Base-by-base conservation (phyloP, 176 grass and related monocot species). In the Calamus simplicifolius region DNA sequence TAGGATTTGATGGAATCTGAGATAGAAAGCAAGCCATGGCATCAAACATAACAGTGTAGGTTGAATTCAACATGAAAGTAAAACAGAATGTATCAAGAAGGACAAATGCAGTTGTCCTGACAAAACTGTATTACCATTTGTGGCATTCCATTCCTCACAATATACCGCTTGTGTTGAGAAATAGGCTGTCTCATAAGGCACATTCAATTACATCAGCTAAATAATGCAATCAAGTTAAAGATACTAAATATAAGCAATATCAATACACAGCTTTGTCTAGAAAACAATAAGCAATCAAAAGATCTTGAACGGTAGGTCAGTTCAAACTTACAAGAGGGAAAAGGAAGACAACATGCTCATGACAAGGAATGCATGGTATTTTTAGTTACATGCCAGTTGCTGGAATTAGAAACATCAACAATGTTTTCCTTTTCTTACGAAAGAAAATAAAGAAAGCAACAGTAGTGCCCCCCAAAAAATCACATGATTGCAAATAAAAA, bases 101-200 rank as follows among this genome's bases (percentile, higher is more conserved):
- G 8, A 59, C 5, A 18, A 4, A 14, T 31, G 57, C 59, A 66
- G 58, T 72, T 16, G 51, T 25, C 17, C 64, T 49, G 10, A 72
- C 18, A 64, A 13, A 82, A 17, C 4, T 25, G 50, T 59, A 56
- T 85, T 88, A 97, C 93, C 87, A 97, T 51, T 73, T 79, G 55
- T 19, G 87, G 87, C 16, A 49, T 78, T 79, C 84, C 84, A 63
- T 88, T 83, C 75, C 61, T 97, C 65, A 97, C 93, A 62, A 88
- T 72, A 64, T 97, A 97, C 26, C 93, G 81, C 59, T 97, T 97
- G 66, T 85, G 69, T 65, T 97, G 93, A 57, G 93, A 84, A 64
- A 80, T 74, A 62, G 93, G 93, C 93, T 97, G 78, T 67, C 64
- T 73, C 55, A 81, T 12, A 1, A 16, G 38, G 18, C 12, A 63